Evolutionary conservation across 805 yeast species (phyloP), one percentile per base, ranked within the genome.

Genomic region (Candida pseudoglaebosa): DNA sequence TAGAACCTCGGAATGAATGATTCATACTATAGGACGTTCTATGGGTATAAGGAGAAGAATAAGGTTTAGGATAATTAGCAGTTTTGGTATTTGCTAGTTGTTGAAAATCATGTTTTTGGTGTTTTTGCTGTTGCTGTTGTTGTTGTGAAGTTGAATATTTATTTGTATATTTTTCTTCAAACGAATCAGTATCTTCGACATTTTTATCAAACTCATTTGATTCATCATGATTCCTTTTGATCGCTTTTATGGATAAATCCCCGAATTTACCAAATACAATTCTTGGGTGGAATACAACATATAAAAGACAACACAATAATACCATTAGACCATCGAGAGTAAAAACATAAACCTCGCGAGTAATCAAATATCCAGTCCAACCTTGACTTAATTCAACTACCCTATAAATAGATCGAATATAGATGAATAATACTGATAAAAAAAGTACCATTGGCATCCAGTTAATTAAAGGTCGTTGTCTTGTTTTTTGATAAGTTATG

Each of bases 301-400:
- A 52, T 6, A 56, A 36, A 3, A 45, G 28, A 28, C 54, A 44
- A 8, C 63, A 40, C 21, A 59, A 38, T 36, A 52, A 45, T 5
- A 60, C 53, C 59, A 59, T 53, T 32, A 56, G 28, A 1, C 57
- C 67, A 34, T 63, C 69, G 21, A 62, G 43, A 1, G 54, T 46
- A 49, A 60, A 41, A 1, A 84, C 63, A 52, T 79, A 57, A 3
- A 67, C 54, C 3, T 71, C 53, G 19, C 60, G 59, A 2, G 70
- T 65, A 35, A 84, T 82, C 49, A 88, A 62, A 40, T 58, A 67
- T 1, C 95, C 91, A 5, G 53, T 42, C 83, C 90, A 85, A 10
- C 90, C 91, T 52, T 80, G 78, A 2, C 79, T 59, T 41, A 88
- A 66, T 59, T 88, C 96, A 28, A 76, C 70, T 21, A 85, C 71